A percentile compares a stretch with the other conserved stretches of the same genome.
Conservation (phyloP, 2,329 filamentous ascomycete species). For the Verticillium alfalfae region DNA sequence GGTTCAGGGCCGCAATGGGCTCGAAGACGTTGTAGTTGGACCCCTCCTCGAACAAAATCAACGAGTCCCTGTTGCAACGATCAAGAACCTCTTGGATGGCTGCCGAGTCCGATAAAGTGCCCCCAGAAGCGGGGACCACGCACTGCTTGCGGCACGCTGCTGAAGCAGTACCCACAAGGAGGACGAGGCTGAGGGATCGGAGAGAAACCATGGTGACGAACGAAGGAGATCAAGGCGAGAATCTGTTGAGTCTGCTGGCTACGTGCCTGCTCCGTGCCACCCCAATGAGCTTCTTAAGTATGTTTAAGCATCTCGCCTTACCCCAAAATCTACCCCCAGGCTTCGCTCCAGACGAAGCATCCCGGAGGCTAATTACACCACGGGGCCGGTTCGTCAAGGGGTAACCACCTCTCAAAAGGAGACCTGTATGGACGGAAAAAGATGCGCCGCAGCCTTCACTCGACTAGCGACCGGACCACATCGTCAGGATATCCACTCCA, state of each 20-base stretch:
- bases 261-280: neutral
- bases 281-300: neutral
- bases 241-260: neutral
- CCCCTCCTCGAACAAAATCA: slow-evolving; percentile 30
- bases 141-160: slow-evolving; percentile 4
- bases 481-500: neutral
- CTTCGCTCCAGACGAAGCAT: neutral
- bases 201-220: neutral
- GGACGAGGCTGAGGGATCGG: neutral
- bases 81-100: slow-evolving; percentile 28
- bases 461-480: neutral
- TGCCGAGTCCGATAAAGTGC: slow-evolving; percentile 30
- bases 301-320: neutral
- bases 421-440: neutral
- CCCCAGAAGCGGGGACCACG: slow-evolving; percentile 21
- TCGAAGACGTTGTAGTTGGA: slow-evolving; percentile 35
- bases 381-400: neutral
- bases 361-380: neutral
- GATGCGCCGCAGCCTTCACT: neutral
- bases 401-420: neutral
- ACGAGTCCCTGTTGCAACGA: slow-evolving; percentile 24
- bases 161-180: neutral
- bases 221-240: neutral
- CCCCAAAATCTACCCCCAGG: neutral
- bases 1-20: slow-evolving; percentile 29